Percentiles rank a stretch among this genome's conserved stretches.
These are phyloP conservation scores for Allium fistulosum DNA, from an alignment of 106 monocot species.

Conservation along the genomic window DNA sequence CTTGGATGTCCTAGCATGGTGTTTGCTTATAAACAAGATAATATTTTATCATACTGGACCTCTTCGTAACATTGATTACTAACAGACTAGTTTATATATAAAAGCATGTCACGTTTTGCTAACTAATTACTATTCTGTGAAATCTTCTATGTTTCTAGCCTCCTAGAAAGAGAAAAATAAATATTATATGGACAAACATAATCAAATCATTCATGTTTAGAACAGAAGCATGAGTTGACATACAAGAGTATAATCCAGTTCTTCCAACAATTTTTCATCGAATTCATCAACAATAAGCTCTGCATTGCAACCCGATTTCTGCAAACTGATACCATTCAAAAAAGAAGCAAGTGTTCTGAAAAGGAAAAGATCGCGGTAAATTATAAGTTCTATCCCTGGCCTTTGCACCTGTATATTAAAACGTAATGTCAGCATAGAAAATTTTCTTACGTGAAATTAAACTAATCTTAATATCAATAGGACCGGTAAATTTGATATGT, in stretches of 20 bases:
- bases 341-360: slow-evolving; percentile 98
- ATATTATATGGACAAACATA: neutral
- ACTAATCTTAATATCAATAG: too few species aligned
- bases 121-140: slow-evolving; percentile 32
- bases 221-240: slow-evolving; percentile 4
- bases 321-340: slow-evolving; percentile 91
- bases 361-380: slow-evolving; percentile 95
- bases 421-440: neutral
- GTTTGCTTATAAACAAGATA: too few species aligned
- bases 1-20: too few species aligned
- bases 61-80: too few species aligned
- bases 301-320: slow-evolving; percentile 96
- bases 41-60: too few species aligned
- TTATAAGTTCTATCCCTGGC: slow-evolving; percentile 95
- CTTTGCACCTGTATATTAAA: slow-evolving; percentile 61
- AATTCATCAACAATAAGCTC: slow-evolving; percentile 99
- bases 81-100: too few species aligned
- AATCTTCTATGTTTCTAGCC: slow-evolving; percentile 94
- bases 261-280: slow-evolving; percentile 96
- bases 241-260: slow-evolving; percentile 96
- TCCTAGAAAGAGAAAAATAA: slow-evolving; percentile 37
- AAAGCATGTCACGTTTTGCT: too few species aligned
- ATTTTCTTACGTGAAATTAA: too few species aligned
- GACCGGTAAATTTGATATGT: too few species aligned
- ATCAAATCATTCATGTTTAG: neutral